Evolutionary conservation across 1,139 yeast species (phyloP).

Genomic region (Scheffersomyces titani): DNA sequence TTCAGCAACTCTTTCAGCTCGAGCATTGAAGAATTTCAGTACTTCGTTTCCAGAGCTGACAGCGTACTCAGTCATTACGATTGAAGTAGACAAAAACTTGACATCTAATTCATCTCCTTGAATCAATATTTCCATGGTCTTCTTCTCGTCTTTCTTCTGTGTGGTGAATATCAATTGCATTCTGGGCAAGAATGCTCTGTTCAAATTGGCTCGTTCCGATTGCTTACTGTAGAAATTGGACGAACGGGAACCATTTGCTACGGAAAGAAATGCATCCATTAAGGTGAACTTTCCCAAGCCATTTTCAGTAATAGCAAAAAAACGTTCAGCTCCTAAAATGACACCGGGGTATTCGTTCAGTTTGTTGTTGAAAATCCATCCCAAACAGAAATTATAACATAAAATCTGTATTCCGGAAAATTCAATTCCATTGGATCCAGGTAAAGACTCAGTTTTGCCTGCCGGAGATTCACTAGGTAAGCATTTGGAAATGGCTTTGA

Average conservation of each 20-base stretch:
- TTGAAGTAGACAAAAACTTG: constrained; percentile 55
- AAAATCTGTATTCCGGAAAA: constrained; percentile 58
- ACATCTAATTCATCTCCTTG: constrained; percentile 72
- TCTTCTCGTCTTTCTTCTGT: constrained; percentile 27
- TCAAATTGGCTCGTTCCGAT: constrained; percentile 48
- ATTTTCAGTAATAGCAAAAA: constrained; percentile 63
- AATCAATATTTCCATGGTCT: constrained; percentile 44
- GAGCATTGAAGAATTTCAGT: constrained; percentile 35
- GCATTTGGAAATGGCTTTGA: background rate
- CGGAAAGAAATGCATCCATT: constrained; percentile 63
- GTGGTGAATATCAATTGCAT: constrained; percentile 61
- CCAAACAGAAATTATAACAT: constrained; percentile 69
- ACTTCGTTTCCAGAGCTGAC: constrained; percentile 46
- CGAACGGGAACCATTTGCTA: constrained; percentile 61
- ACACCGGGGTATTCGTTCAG: constrained; percentile 62
- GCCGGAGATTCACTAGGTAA: background rate
- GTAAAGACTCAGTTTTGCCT: background rate
- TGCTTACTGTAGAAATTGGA: constrained; percentile 51
- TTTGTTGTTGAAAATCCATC: constrained; percentile 62
- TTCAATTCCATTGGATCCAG: constrained; percentile 15
- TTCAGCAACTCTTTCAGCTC: constrained; percentile 9
- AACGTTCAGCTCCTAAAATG: constrained; percentile 72
- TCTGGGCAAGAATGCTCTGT: constrained; percentile 67
- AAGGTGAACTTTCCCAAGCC: constrained; percentile 66
- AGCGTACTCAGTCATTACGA: constrained; percentile 47